Conservation (phyloP, 768 basidiomycete species). For the Amyloporia xantha region DNA sequence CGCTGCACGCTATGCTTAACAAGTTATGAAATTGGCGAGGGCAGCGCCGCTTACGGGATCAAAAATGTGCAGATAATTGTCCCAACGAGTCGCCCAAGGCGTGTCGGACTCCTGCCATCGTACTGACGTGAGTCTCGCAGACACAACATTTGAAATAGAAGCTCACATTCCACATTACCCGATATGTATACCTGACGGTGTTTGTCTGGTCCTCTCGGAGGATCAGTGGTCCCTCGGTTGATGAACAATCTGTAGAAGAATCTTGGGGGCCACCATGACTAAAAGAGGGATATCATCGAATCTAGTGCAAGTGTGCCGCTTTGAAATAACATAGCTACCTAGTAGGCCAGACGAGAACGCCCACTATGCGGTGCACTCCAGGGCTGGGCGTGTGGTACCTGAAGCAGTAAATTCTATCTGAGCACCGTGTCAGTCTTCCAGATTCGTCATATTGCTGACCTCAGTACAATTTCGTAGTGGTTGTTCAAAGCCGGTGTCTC, state of each 20-base stretch:
- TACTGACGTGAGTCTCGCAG: background rate
- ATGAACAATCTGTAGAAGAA: constrained; percentile 45
- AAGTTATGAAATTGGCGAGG: background rate
- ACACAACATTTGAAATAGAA: no score
- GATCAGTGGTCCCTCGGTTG: constrained; percentile 39
- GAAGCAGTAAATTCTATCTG: background rate
- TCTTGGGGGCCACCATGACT: constrained; percentile 64
- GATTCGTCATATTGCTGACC: constrained; percentile 34
- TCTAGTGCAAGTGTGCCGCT: no score
- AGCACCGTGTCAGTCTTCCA: background rate
- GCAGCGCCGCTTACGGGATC: constrained; percentile 43
- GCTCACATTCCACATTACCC: constrained; percentile 79
- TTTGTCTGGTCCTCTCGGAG: constrained; percentile 57
- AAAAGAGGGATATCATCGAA: background rate
- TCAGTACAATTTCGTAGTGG: constrained; percentile 83
- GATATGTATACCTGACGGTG: constrained; percentile 78
- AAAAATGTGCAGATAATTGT: constrained; percentile 90
- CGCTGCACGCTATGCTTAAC: constrained; percentile 24
- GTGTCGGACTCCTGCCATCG: constrained; percentile 67
- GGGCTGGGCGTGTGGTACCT: constrained; percentile 78
- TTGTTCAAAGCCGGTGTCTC: constrained; percentile 77
- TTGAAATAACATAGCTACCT: no score
- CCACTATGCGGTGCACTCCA: constrained; percentile 80
- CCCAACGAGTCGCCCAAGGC: constrained; percentile 94
- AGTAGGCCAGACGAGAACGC: constrained; percentile 79